A percentile compares a stretch with the other conserved stretches of the same genome.
Evolutionary conservation across 1,284 basidiomycete species (phyloP).

Genomic region (Sporisorium graminicola): DNA sequence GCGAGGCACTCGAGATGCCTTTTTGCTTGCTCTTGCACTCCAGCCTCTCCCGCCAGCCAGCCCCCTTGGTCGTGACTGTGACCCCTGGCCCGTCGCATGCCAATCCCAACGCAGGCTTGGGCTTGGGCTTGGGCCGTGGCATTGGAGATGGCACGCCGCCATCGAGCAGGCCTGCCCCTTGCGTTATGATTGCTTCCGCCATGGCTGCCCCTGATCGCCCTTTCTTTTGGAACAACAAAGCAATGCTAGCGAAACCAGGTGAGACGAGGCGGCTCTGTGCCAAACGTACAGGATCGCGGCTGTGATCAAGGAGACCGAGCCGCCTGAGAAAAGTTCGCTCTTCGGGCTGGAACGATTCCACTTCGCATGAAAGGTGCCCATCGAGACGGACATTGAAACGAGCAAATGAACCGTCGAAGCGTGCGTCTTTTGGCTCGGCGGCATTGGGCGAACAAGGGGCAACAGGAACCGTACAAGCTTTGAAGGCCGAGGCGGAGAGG

Average conservation of each 20-base stretch:
- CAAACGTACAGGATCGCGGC: neutral
- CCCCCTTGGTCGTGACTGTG: too few species aligned
- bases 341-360: constrained; percentile 11
- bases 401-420: neutral
- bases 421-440: constrained; percentile 4
- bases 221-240: neutral
- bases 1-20: constrained; percentile 33
- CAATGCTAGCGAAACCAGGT: neutral
- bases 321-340: constrained; percentile 16
- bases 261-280: neutral
- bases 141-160: constrained; percentile 1
- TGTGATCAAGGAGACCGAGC: constrained; percentile 4
- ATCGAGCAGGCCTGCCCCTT: constrained; percentile 25
- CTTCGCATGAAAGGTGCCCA: constrained; percentile 14
- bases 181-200: constrained; percentile 22
- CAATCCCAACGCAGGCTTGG: constrained; percentile 1
- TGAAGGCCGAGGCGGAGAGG: constrained; percentile 36
- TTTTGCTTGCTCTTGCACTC: constrained; percentile 5
- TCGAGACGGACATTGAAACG: constrained; percentile 35
- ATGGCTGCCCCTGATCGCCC: constrained; percentile 3
- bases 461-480: neutral
- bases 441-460: neutral
- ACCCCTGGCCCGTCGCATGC: constrained; percentile 13
- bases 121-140: neutral
- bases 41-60: neutral